phyloP scores from a whole-genome alignment of 2,329 filamentous ascomycete species.

The Aureobasidium sp. region DNA sequence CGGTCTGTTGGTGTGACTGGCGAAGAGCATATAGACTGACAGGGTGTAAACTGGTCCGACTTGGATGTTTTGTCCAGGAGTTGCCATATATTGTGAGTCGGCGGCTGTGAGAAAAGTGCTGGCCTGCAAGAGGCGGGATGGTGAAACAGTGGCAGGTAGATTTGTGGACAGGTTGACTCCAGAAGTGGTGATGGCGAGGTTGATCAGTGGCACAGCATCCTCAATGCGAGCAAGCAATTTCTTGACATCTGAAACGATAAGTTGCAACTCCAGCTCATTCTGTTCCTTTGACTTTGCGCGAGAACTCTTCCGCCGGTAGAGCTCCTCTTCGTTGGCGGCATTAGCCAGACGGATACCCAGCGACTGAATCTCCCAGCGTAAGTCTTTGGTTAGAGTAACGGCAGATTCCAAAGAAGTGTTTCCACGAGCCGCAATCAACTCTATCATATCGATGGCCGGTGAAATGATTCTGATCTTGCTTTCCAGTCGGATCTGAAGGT shows the following conservation, averaged over 20 bases:
- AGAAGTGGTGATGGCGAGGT: constrained; percentile 93
- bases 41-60: constrained; percentile 89
- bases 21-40: constrained; percentile 96
- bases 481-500: constrained; percentile 78
- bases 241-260: constrained; percentile 80
- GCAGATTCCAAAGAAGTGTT: constrained; percentile 88
- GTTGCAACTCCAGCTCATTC: constrained; percentile 70
- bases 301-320: constrained; percentile 46
- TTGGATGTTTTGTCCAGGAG: constrained; percentile 72
- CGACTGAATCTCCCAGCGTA: constrained; percentile 84
- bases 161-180: constrained; percentile 87
- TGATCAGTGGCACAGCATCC: constrained; percentile 90
- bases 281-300: constrained; percentile 58
- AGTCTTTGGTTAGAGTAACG: constrained; percentile 80
- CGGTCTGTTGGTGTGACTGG: constrained; percentile 72
- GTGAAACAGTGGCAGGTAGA: constrained; percentile 85
- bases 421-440: constrained; percentile 83
- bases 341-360: constrained; percentile 80
- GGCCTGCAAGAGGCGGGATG: constrained; percentile 90
- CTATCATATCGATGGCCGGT: constrained; percentile 91
- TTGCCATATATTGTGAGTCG: constrained; percentile 81
- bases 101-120: constrained; percentile 91
- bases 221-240: constrained; percentile 82
- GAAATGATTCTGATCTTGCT: constrained; percentile 93
- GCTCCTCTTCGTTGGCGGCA: constrained; percentile 71